Base-by-base conservation (phyloP, 352 stramenopile genomes). In the Phytophthora chlamydospora region DNA sequence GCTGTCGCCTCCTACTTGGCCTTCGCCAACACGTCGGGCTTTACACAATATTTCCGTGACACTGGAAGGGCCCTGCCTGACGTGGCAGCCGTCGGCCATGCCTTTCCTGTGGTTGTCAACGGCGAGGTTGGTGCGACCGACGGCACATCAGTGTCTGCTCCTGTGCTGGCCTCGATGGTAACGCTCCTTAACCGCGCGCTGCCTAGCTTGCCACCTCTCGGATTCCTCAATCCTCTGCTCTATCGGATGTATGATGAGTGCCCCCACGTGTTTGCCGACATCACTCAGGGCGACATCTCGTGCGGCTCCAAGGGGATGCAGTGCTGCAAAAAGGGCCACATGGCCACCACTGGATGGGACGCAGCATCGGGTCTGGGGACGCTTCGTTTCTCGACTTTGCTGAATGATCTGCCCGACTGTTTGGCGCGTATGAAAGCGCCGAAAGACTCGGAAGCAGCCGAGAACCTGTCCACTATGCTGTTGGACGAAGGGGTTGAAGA, bases 161-260 rank as follows among this genome's bases (percentile, higher is more conserved):
- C 85, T 1, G 69, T 93, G 31, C 29, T 91, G 10, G 78, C 83
- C 5, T 88, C 83, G 7, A 78, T 93, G 63, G 35, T 93, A 16
- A 51, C 67, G 12, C 68, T 89, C 11, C 52, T 91, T 14, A 93
- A 93, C 58, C 74, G 71, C 1, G 71, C 87, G 6, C 50, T 79
- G 2, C 58, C 68, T 7, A 63, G 71, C 0, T 32, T 75, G 4
- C 66, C 77, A 0, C 66, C 71, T 17, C 68, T 93, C 1, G 85
- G 85, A 13, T 93, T 91, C 51, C 57, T 91, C 5, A 90, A 91
- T 27, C 85, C 85, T 6, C 55, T 90, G 16, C 66, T 93, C 21
- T 93, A 93, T 71, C 63, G 83, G 27, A 52, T 91, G 8, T 61
- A 80, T 32, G 62, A 75, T 0, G 62, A 76, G 16, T 91, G 83